A percentile compares a stretch with the other conserved stretches of the same genome.
Evolutionary conservation across 2,329 filamentous ascomycete genomes (phyloP).

Genomic region (Massarina eburnea): DNA sequence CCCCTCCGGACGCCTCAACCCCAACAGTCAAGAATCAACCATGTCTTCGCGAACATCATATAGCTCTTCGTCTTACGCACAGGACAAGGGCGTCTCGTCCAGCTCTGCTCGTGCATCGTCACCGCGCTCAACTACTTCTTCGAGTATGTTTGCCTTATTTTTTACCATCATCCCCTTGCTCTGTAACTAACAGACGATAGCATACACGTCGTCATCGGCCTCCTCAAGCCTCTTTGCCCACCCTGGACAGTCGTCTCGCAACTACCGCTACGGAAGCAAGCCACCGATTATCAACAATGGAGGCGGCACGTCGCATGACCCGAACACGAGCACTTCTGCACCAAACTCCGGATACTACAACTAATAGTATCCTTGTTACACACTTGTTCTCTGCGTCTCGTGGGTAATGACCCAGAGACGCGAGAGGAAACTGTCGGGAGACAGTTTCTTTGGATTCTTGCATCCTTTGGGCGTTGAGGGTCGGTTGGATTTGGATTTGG

Average conservation of each 20-base stretch:
- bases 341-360: constrained; percentile 34
- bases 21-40: constrained; percentile 7
- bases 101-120: constrained; percentile 25
- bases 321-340: constrained; percentile 31
- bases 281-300: constrained; percentile 31
- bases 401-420: background rate
- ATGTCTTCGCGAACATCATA: constrained; percentile 32
- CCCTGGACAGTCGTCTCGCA: constrained; percentile 22
- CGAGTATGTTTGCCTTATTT: constrained; percentile 17
- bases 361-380: constrained; percentile 7
- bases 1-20: constrained; percentile 16
- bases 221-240: constrained; percentile 30
- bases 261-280: constrained; percentile 30
- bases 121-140: constrained; percentile 14
- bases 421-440: constrained; percentile 3
- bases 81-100: constrained; percentile 19
- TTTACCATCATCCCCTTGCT: background rate
- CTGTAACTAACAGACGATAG: constrained; percentile 13
- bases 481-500: constrained; percentile 1
- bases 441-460: constrained; percentile 2
- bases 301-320: constrained; percentile 30
- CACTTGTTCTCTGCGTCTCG: constrained; percentile 2
- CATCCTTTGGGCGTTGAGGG: background rate
- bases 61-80: constrained; percentile 22
- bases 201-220: constrained; percentile 16